These are phyloP conservation scores for Ceratocystis cubensis DNA, from an alignment of 2,329 filamentous ascomycete genomes.

Conservation along the genomic window DNA sequence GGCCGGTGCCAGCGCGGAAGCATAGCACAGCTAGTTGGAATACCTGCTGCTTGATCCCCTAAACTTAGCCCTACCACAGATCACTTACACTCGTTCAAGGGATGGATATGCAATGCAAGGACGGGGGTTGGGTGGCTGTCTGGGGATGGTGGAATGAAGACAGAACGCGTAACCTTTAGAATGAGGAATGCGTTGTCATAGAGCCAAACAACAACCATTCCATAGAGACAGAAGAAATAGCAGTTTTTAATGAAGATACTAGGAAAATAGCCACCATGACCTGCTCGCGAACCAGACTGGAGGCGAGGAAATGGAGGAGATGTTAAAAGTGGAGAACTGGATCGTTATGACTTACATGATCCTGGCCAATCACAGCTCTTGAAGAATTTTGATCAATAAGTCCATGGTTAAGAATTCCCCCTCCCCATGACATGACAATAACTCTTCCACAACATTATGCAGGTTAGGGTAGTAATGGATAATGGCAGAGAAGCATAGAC, in stretches of 20 bases:
- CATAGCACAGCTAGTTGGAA: neutral
- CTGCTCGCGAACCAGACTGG: neutral
- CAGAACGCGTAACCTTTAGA: neutral
- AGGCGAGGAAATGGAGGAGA: neutral
- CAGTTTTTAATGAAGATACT: neutral
- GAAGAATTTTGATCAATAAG: neutral
- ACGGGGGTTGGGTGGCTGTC: neutral
- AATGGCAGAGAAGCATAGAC: neutral
- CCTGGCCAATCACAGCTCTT: neutral
- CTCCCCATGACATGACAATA: too few species aligned
- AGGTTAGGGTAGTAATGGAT: too few species aligned
- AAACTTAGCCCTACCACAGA: neutral
- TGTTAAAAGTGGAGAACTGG: neutral
- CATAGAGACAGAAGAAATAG: neutral
- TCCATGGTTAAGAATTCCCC: too few species aligned
- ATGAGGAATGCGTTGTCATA: slow-evolving; percentile 13
- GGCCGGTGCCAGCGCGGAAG: neutral
- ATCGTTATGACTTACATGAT: neutral
- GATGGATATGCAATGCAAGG: neutral
- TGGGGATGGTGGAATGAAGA: slow-evolving; percentile 8
- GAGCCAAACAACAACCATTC: slow-evolving; percentile 6
- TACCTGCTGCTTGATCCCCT: neutral
- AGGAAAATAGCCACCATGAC: neutral
- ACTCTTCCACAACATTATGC: too few species aligned
- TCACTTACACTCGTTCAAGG: neutral